Evolutionary conservation across 805 yeast species (phyloP), one percentile per base, ranked within the genome.

Genomic region (Yarrowia hollandica): DNA sequence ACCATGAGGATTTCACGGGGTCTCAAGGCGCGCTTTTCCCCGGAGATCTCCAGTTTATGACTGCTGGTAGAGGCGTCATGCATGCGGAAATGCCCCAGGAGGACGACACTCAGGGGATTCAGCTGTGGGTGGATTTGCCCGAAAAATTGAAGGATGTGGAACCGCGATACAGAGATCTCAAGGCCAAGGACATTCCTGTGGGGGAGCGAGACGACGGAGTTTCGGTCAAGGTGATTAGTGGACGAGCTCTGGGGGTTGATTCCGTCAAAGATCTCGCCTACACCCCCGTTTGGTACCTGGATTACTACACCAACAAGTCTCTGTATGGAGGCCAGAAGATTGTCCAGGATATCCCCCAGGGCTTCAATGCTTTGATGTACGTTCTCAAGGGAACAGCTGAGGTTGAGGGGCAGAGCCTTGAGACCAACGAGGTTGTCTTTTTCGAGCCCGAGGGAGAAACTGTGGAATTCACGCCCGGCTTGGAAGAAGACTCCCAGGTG

Each of bases 21-120:
- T 75, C 86, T n/a, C 78, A 80, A 57, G 96, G 96, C 60, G 77
- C 88, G 8, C 73, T 90, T 57, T 77, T 80, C 62, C 82, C 89
- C 7, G 96, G 96, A 60, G 97, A 90, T 69, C 75, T 90, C 64
- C 97, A 90, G 71, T 89, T 90, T 71, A 90, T 90, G 96, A 90
- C 96, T 23, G 96, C 96, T 5, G 96, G 96, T 61, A 80, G 79
- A 65, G 97, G 95, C 54, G 82, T 89, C 33, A 87, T 87, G 59
- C 97, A 89, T 70, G 80, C 90, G 2, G 96, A 90, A 69, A 89
- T 89, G 82, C 96, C 96, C 8, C 84, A 84, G 31, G 75, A 77
- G 34, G 76, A 75, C 21, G 75, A 75, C 18, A 75, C 79, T 34
- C 72, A 70, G 44, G 50, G 48, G 18, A 74, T 89, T 76, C 97